Conservation (phyloP, 257 asterid genomes). For the Avicennia marina region DNA sequence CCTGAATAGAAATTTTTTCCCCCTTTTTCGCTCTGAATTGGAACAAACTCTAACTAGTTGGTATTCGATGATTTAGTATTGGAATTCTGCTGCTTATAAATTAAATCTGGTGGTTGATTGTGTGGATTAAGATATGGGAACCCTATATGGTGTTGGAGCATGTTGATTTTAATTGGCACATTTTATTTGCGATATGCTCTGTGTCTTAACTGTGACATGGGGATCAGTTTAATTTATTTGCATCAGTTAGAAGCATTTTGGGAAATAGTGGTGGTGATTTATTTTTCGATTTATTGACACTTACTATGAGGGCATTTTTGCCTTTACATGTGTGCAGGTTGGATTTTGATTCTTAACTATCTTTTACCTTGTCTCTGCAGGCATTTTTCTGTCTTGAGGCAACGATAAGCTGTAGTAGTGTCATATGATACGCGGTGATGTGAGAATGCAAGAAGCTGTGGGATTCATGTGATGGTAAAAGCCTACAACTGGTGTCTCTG, state of each 20-base stretch:
- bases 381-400: slow-evolving; percentile 2
- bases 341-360: neutral
- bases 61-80: slow-evolving; percentile 4
- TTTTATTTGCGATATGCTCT: neutral
- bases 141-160: slow-evolving; percentile 18
- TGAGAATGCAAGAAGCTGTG: slow-evolving; percentile 21
- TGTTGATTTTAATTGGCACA: neutral
- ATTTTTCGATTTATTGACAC: slow-evolving; percentile 1
- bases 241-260: neutral
- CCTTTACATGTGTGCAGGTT: neutral
- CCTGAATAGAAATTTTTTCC: too few species aligned
- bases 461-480: slow-evolving; percentile 28
- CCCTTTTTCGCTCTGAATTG: slow-evolving; percentile 14
- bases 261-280: slow-evolving; percentile 16
- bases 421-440: slow-evolving; percentile 8
- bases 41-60: slow-evolving; percentile 8
- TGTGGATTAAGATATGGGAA: slow-evolving; percentile 23
- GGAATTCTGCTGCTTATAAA: slow-evolving; percentile 20
- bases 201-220: slow-evolving; percentile 13
- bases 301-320: neutral
- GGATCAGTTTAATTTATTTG: neutral
- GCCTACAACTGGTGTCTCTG: slow-evolving; percentile 53
- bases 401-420: neutral
- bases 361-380: slow-evolving; percentile 19
- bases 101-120: slow-evolving; percentile 20